phyloP scores from a whole-genome alignment of 1,284 basidiomycete species.

The Puccinia polysora region DNA sequence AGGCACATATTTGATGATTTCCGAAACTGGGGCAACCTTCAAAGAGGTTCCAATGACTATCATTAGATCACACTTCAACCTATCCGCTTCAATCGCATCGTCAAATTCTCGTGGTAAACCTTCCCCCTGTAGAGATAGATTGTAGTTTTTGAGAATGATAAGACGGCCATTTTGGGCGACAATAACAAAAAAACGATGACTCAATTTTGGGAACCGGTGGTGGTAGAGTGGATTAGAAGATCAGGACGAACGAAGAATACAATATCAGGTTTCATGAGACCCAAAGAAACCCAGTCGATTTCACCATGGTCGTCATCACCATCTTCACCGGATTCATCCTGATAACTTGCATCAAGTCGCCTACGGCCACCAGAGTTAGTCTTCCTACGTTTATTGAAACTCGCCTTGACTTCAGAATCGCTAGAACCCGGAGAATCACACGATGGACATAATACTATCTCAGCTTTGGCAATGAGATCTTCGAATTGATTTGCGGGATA shows the following conservation, averaged over 20 bases:
- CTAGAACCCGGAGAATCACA: conserved; percentile 45
- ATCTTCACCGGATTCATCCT: not conserved
- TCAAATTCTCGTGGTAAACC: conserved; percentile 82
- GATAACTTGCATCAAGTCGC: too few species aligned
- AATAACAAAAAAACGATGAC: too few species aligned
- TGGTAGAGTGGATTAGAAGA: not conserved
- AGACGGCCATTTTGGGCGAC: not conserved
- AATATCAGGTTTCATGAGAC: conserved; percentile 29
- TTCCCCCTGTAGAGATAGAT: conserved; percentile 56
- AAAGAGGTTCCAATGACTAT: conserved; percentile 88
- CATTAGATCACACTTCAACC: conserved; percentile 66
- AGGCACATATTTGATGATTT: conserved; percentile 60
- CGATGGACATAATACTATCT: conserved; percentile 49
- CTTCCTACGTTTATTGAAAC: conserved; percentile 13
- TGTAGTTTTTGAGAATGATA: too few species aligned
- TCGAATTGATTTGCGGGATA: conserved; percentile 49
- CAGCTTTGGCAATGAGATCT: conserved; percentile 48
- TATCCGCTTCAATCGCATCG: conserved; percentile 67
- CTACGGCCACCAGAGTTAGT: too few species aligned
- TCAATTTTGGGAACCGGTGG: not conserved
- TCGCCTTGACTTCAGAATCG: not conserved
- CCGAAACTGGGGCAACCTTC: conserved; percentile 86
- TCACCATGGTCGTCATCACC: not conserved
- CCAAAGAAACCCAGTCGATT: conserved; percentile 6
- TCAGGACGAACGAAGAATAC: conserved; percentile 15